Conservation (phyloP, 495 filamentous ascomycete genomes). For the Podospora comata region DNA sequence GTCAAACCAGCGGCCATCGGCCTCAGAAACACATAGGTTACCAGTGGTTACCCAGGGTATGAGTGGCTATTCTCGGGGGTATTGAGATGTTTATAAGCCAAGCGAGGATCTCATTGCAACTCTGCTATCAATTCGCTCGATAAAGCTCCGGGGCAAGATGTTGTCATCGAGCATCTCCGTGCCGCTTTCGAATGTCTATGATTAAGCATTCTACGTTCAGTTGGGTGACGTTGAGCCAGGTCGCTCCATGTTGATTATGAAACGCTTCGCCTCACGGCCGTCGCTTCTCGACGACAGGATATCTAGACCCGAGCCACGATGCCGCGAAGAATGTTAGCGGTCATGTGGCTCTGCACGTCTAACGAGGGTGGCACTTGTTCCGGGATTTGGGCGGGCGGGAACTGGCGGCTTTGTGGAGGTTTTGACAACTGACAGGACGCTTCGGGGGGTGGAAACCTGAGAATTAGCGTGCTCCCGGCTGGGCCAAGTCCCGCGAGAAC, state of each 20-base stretch:
- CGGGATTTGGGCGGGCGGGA: slow-evolving; percentile 16
- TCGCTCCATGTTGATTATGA: neutral
- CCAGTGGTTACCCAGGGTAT: slow-evolving; percentile 13
- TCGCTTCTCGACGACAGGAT: neutral
- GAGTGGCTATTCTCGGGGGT: slow-evolving; percentile 17
- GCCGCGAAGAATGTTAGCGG: slow-evolving; percentile 14
- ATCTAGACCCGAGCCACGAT: neutral
- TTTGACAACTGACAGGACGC: slow-evolving; percentile 5
- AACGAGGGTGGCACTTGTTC: neutral
- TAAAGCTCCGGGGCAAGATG: neutral
- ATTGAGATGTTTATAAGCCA: neutral
- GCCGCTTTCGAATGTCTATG: neutral
- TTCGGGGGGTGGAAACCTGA: slow-evolving; percentile 16
- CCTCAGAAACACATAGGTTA: no score
- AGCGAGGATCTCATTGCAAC: neutral
- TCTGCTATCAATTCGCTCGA: neutral
- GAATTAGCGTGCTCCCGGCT: slow-evolving; percentile 11
- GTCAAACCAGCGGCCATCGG: neutral
- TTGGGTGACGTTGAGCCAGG: no score
- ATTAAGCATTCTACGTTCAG: neutral
- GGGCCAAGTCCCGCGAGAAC: slow-evolving; percentile 5
- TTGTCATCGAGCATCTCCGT: neutral
- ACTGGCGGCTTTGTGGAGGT: slow-evolving; percentile 21
- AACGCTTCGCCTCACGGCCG: neutral
- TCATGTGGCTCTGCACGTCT: slow-evolving; percentile 3